phyloP scores from a whole-genome alignment of 2,329 filamentous ascomycete genomes.

The Chalara sp. region DNA sequence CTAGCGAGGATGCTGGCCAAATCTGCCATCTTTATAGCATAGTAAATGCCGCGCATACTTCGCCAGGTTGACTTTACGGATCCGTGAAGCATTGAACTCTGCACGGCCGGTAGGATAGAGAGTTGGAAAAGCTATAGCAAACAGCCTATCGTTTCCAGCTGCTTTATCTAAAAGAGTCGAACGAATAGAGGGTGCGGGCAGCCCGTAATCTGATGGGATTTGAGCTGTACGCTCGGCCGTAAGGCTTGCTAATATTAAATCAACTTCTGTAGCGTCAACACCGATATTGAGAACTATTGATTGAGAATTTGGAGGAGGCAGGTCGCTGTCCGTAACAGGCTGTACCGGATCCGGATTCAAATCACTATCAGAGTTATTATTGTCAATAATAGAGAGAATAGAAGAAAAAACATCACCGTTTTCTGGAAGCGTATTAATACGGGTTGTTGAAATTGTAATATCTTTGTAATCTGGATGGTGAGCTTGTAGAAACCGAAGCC shows the following conservation, averaged over 20 bases:
- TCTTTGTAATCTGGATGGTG: not conserved
- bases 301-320: not conserved
- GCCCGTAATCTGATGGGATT: not conserved
- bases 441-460: not conserved
- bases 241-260: not conserved
- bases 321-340: no score
- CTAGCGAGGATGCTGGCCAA: not conserved
- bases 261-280: not conserved
- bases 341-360: no score
- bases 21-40: not conserved
- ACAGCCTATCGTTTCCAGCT: not conserved
- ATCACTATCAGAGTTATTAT: not conserved
- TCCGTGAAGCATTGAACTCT: not conserved
- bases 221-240: no score
- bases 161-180: not conserved
- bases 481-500: not conserved
- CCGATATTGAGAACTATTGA: not conserved
- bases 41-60: no score
- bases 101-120: not conserved
- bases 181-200: not conserved
- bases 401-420: not conserved
- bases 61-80: not conserved
- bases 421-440: not conserved
- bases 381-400: not conserved
- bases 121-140: conserved; percentile 1